A percentile compares a stretch with the other conserved stretches of the same genome.
Conservation (phyloP, 306 rosid genomes). For the Gillenia trifoliata region DNA sequence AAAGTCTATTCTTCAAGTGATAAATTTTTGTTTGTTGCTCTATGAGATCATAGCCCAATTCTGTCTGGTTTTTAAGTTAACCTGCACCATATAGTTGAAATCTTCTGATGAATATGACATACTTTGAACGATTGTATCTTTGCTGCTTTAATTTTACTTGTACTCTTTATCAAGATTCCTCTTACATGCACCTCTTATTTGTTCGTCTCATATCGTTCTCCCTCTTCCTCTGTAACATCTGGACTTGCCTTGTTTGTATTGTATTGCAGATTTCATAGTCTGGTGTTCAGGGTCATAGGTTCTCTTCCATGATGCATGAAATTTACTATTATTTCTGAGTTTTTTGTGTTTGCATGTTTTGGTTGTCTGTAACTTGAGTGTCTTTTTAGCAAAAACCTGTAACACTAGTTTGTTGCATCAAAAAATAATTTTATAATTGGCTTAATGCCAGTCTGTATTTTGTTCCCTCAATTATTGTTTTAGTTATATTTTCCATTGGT, state of each 20-base stretch:
- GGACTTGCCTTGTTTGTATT: not conserved
- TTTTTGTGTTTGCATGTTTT: not conserved
- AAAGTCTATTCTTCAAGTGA: not conserved
- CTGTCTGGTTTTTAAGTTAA: not conserved
- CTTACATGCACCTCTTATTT: not conserved
- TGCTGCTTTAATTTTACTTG: not conserved
- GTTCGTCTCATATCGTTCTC: not conserved
- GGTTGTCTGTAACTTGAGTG: not conserved
- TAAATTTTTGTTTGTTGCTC: not conserved
- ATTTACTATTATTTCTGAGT: not conserved
- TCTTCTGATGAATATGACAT: not conserved
- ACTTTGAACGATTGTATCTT: not conserved
- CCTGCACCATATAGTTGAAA: not conserved
- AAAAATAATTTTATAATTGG: not conserved
- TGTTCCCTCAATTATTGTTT: not conserved
- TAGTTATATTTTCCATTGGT: not conserved
- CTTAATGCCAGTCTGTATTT: not conserved
- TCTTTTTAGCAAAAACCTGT: not conserved
- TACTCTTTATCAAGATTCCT: not conserved
- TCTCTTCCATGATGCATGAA: not conserved
- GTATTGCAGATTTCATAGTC: not conserved
- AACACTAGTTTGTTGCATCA: not conserved
- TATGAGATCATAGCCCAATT: not conserved
- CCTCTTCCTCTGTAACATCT: not conserved
- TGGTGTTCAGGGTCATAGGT: not conserved